phyloP scores from a whole-genome alignment of 495 filamentous ascomycete genomes.

The Talaromyces liani region DNA sequence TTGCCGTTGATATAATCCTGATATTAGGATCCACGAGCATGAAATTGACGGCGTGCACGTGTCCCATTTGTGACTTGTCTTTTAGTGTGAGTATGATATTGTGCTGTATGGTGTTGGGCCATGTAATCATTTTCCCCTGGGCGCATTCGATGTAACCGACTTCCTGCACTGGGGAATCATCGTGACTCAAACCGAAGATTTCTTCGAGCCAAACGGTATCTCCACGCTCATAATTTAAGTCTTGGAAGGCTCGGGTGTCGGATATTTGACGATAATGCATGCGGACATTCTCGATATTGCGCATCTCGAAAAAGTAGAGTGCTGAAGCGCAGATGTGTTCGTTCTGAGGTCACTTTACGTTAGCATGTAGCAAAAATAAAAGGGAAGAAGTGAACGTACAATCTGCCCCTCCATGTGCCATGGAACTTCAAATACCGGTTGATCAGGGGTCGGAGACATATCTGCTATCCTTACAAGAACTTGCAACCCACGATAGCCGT shows the following conservation, averaged over 20 bases:
- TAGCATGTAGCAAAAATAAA: not conserved
- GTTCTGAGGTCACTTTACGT: slow-evolving; percentile 17
- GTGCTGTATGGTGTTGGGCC: slow-evolving; percentile 41
- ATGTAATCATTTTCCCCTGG: slow-evolving; percentile 21
- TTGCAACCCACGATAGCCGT: slow-evolving; percentile 32
- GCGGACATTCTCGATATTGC: slow-evolving; percentile 18
- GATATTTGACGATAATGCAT: slow-evolving; percentile 25
- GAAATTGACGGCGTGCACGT: slow-evolving; percentile 37
- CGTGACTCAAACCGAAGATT: slow-evolving; percentile 26
- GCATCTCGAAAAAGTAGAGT: slow-evolving; percentile 15
- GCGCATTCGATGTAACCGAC: slow-evolving; percentile 18
- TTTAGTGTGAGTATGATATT: slow-evolving; percentile 36
- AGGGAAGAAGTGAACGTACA: slow-evolving; percentile 14
- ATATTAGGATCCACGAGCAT: slow-evolving; percentile 49
- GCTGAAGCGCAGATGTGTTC: slow-evolving; percentile 33
- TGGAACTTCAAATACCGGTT: slow-evolving; percentile 23
- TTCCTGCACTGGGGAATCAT: slow-evolving; percentile 24
- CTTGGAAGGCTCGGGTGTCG: slow-evolving; percentile 18
- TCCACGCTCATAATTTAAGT: slow-evolving; percentile 22
- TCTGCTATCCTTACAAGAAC: slow-evolving; percentile 28
- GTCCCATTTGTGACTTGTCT: slow-evolving; percentile 42
- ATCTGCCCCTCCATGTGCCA: slow-evolving; percentile 36
- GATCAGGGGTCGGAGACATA: slow-evolving; percentile 26
- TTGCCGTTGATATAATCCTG: slow-evolving; percentile 46
- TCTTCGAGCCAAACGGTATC: slow-evolving; percentile 23